phyloP scores from a whole-genome alignment of 331 rosid species.

The Stylosanthes scabra region DNA sequence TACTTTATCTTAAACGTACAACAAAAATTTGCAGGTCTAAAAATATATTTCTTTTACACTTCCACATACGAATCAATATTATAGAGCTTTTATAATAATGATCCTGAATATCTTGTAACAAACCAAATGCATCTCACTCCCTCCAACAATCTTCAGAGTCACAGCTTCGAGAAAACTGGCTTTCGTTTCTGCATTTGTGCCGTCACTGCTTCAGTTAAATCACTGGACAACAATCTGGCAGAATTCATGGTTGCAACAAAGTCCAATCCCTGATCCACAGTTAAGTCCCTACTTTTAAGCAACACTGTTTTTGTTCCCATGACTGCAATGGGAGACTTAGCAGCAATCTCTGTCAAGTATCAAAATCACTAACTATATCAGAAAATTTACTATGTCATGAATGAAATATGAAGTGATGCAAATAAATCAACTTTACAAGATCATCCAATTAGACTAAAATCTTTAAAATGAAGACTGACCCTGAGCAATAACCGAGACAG shows the following conservation, averaged over 20 bases:
- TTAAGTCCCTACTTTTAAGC: constrained; percentile 76
- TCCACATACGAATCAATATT: no score
- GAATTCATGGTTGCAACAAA: constrained; percentile 91
- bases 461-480: constrained; percentile 43
- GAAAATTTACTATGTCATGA: background rate
- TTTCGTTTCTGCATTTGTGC: constrained; percentile 66
- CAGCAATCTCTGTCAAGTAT: constrained; percentile 63
- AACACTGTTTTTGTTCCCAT: constrained; percentile 84
- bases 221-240: constrained; percentile 64
- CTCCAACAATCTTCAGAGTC: constrained; percentile 23
- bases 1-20: no score
- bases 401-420: background rate
- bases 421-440: background rate
- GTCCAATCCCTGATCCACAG: constrained; percentile 81
- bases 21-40: no score
- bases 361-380: constrained; percentile 11
- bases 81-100: background rate
- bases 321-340: constrained; percentile 78
- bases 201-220: constrained; percentile 64
- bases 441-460: background rate
- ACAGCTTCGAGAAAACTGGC: constrained; percentile 78
- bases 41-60: no score
- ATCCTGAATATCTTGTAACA: background rate
- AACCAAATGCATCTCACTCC: background rate
- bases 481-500: constrained; percentile 56